A percentile compares a stretch with the other conserved stretches of the same genome.
Evolutionary conservation across 2,329 filamentous ascomycete species (phyloP).

Genomic region (Stachybotrys echinatus): DNA sequence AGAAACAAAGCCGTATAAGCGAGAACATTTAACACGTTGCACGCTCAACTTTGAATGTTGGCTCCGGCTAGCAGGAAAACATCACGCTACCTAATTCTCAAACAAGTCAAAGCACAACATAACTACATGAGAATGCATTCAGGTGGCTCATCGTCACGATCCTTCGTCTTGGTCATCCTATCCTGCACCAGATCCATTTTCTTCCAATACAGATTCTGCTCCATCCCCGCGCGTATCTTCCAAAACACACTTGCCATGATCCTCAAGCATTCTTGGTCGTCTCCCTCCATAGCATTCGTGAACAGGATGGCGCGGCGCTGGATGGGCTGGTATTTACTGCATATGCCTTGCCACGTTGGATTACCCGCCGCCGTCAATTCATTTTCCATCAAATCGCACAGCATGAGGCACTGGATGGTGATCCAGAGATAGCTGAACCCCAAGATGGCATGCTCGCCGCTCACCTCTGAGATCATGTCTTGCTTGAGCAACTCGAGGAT

Average conservation of each 20-base stretch:
- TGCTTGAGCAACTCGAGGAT: constrained; percentile 8
- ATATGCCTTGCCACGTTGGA: background rate
- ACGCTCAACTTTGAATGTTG: no score
- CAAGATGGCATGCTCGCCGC: background rate
- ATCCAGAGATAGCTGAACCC: constrained; percentile 15
- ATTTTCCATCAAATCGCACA: background rate
- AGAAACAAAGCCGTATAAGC: no score
- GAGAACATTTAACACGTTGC: no score
- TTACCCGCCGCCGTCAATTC: constrained; percentile 1
- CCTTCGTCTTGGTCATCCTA: background rate
- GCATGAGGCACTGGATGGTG: constrained; percentile 19
- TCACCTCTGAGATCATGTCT: background rate
- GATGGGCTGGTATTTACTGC: background rate
- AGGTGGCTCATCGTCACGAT: no score
- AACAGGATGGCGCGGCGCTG: constrained; percentile 2
- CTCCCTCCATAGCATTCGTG: background rate
- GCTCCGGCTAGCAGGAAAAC: no score
- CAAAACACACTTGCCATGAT: constrained; percentile 5
- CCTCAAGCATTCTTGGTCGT: constrained; percentile 6
- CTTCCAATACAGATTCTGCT: constrained; percentile 12
- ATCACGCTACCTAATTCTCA: no score
- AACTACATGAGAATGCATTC: no score
- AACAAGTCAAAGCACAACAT: no score
- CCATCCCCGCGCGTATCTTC: constrained; percentile 2
- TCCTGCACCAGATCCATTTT: constrained; percentile 1